These are phyloP conservation scores for Plasmodiophora brassicae DNA, from an alignment of 208 protist genomes.

Conservation along the genomic window DNA sequence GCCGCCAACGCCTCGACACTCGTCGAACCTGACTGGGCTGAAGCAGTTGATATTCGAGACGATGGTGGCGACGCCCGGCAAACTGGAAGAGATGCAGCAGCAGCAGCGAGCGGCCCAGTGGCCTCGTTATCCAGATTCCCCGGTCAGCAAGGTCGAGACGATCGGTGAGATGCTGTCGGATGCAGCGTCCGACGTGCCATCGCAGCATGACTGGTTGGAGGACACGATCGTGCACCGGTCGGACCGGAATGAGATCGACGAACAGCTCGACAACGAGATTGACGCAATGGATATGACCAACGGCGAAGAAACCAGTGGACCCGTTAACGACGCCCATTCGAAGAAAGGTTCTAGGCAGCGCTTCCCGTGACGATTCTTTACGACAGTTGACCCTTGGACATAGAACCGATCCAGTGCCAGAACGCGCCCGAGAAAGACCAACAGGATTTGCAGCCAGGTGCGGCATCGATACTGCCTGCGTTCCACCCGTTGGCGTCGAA, in stretches of 20 bases:
- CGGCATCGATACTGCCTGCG: neutral
- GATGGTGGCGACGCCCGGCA: neutral
- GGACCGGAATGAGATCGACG: neutral
- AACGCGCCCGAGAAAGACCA: neutral
- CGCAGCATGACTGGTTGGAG: neutral
- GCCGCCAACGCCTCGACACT: neutral
- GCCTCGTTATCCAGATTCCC: too few relatives aligned
- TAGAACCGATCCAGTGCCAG: neutral
- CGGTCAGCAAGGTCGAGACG: neutral
- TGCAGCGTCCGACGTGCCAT: neutral
- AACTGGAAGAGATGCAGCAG: too few relatives aligned
- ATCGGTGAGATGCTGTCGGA: neutral
- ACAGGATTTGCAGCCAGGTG: neutral
- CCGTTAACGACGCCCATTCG: too few relatives aligned
- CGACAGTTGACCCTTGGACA: neutral
- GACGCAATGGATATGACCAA: neutral
- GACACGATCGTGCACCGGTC: neutral
- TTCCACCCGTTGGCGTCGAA: conserved; percentile 1
- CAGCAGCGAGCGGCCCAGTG: too few relatives aligned
- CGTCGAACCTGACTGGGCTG: neutral
- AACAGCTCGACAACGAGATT: neutral
- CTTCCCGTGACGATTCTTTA: neutral
- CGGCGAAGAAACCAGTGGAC: neutral
- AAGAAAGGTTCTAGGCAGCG: too few relatives aligned
- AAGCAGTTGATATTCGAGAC: neutral